phyloP scores from a whole-genome alignment of 305 asterid species.

The Fraxinus baroniana region DNA sequence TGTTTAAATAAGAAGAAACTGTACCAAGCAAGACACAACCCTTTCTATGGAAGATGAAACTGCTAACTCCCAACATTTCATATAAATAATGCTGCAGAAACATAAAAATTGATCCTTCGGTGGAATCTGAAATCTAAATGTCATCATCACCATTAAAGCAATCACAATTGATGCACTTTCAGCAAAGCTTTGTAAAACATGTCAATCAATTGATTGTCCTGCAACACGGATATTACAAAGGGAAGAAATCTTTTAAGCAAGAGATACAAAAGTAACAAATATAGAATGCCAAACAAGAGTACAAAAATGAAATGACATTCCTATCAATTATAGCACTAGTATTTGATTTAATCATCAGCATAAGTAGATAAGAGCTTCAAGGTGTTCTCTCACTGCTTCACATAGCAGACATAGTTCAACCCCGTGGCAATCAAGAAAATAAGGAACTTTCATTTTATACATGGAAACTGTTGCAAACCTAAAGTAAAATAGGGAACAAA shows the following conservation, averaged over 20 bases:
- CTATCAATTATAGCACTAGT: background rate
- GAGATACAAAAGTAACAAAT: background rate
- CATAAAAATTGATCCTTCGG: background rate
- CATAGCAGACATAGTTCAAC: background rate
- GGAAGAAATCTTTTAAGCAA: background rate
- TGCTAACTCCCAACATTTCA: background rate
- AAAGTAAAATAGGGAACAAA: background rate
- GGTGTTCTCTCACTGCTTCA: background rate
- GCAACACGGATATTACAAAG: background rate
- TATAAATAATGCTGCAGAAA: background rate
- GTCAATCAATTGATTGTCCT: slow-evolving; percentile 1
- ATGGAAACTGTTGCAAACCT: background rate
- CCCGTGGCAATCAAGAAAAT: background rate
- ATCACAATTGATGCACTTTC: background rate
- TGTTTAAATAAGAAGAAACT: background rate
- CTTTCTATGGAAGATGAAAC: background rate
- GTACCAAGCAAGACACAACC: background rate
- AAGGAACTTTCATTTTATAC: background rate
- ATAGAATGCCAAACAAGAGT: background rate
- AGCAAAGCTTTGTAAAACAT: background rate
- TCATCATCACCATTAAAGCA: background rate
- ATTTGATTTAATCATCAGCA: background rate
- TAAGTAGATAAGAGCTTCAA: background rate
- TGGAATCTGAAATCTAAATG: background rate
- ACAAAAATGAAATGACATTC: background rate